Percentiles rank a stretch among this genome's conserved stretches.
These are phyloP conservation scores for Candida xyloterini DNA, from an alignment of 805 yeast genomes.

Conservation along the genomic window DNA sequence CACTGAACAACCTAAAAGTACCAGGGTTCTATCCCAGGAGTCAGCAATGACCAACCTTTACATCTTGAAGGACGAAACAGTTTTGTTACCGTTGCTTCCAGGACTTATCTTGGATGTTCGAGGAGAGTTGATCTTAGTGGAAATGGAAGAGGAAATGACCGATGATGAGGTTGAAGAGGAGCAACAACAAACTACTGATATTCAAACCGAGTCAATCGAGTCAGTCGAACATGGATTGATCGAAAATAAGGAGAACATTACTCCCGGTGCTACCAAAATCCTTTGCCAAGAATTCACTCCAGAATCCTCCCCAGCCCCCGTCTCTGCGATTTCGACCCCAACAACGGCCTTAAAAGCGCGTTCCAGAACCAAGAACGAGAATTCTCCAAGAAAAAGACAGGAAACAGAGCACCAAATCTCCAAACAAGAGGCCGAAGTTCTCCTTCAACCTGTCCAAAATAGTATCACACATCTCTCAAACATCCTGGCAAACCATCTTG, in stretches of 20 bases:
- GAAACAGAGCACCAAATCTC: conserved; percentile 6
- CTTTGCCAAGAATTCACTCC: conserved; percentile 2
- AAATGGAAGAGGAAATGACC: conserved; percentile 14
- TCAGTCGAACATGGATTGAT: neutral
- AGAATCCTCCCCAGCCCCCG: conserved; percentile 5
- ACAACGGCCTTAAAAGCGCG: conserved; percentile 4
- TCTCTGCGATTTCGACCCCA: conserved; percentile 1
- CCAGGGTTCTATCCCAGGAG: conserved; percentile 41
- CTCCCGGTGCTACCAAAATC: neutral
- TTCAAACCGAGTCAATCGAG: conserved; percentile 6
- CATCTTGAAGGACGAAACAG: conserved; percentile 59
- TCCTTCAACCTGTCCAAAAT: conserved; percentile 34
- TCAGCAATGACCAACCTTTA: conserved; percentile 48
- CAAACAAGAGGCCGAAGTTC: conserved; percentile 26
- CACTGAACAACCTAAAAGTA: conserved; percentile 9
- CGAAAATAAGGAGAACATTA: neutral
- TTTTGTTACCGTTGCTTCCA: conserved; percentile 59
- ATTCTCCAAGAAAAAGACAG: conserved; percentile 6
- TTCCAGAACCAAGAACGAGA: conserved; percentile 6
- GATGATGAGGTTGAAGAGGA: conserved; percentile 14
- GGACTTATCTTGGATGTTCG: conserved; percentile 69
- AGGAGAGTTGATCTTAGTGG: conserved; percentile 44
- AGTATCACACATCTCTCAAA: conserved; percentile 53
- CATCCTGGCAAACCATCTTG: conserved; percentile 76
- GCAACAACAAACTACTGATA: conserved; percentile 6